These are phyloP conservation scores for Cicer arietinum DNA, from an alignment of 306 rosid genomes.

Conservation along the genomic window DNA sequence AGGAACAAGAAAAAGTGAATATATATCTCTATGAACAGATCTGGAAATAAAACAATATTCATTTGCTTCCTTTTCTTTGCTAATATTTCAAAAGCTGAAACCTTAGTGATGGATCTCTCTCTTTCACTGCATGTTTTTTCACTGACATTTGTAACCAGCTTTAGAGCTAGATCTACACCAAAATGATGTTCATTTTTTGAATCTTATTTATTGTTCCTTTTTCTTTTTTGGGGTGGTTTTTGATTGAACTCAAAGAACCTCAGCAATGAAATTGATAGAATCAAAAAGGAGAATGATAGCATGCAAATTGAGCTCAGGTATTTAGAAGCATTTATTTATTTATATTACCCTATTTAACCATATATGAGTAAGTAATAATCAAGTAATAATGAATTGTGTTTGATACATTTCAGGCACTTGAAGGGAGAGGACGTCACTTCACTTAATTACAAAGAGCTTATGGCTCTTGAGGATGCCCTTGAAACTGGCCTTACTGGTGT, in stretches of 20 bases:
- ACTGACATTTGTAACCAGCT: conserved; percentile 35
- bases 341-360: conserved; percentile 28
- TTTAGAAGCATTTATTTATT: neutral
- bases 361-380: neutral
- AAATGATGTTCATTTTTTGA: conserved; percentile 27
- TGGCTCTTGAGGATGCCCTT: conserved; percentile 67
- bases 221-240: neutral
- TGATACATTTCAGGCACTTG: conserved; percentile 67
- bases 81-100: conserved; percentile 48
- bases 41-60: conserved; percentile 53
- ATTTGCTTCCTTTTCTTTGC: conserved; percentile 62
- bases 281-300: conserved; percentile 90
- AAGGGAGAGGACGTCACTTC: conserved; percentile 86
- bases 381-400: neutral
- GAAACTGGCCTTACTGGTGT: conserved; percentile 67
- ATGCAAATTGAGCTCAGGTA: conserved; percentile 88
- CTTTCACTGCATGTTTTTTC: conserved; percentile 39
- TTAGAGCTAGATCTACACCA: conserved; percentile 40
- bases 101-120: conserved; percentile 25
- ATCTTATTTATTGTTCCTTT: neutral
- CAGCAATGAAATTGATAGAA: conserved; percentile 76
- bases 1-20: conserved; percentile 45
- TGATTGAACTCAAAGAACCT: conserved; percentile 67
- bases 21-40: conserved; percentile 57
- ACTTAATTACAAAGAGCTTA: conserved; percentile 71